Conservation (phyloP, 2,329 filamentous ascomycete species). For the Fusarium dimerum region DNA sequence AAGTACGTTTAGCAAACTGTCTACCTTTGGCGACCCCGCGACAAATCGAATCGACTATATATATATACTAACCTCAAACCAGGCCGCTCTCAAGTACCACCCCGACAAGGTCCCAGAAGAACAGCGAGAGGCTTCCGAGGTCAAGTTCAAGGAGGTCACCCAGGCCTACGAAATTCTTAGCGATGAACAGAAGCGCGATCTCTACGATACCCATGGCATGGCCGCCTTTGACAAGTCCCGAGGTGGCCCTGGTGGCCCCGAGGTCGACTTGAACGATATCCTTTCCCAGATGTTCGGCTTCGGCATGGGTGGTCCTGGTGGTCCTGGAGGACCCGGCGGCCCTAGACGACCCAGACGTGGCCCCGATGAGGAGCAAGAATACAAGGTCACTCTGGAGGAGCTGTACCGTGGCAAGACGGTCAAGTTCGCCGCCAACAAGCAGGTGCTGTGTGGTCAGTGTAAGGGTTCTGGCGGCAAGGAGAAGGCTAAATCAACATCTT, state of each 20-base stretch:
- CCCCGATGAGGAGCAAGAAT: constrained; percentile 83
- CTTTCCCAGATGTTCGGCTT: constrained; percentile 89
- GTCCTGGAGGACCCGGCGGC: constrained; percentile 52
- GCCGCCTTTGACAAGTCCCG: constrained; percentile 83
- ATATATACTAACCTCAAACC: constrained; percentile 15
- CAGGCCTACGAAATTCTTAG: constrained; percentile 97
- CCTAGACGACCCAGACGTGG: constrained; percentile 69
- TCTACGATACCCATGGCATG: constrained; percentile 97
- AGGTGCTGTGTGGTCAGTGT: constrained; percentile 83
- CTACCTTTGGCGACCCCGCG: not conserved
- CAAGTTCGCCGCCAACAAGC: constrained; percentile 94
- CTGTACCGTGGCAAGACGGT: constrained; percentile 98
- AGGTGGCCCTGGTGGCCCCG: constrained; percentile 66
- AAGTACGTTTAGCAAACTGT: constrained; percentile 55
- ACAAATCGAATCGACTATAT: constrained; percentile 1
- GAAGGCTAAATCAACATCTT: constrained; percentile 81
- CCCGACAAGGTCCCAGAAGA: constrained; percentile 93
- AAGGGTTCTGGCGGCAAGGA: constrained; percentile 90
- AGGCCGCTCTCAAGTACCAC: constrained; percentile 86
- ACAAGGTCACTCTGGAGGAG: constrained; percentile 89
- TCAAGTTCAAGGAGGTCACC: constrained; percentile 88
- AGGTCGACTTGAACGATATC: constrained; percentile 87
- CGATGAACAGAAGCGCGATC: constrained; percentile 88
- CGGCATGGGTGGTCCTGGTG: constrained; percentile 56
- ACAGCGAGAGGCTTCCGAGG: constrained; percentile 80